Evolutionary conservation across 1,284 basidiomycete genomes (phyloP).

Genomic region (Heliocybe sulcata): DNA sequence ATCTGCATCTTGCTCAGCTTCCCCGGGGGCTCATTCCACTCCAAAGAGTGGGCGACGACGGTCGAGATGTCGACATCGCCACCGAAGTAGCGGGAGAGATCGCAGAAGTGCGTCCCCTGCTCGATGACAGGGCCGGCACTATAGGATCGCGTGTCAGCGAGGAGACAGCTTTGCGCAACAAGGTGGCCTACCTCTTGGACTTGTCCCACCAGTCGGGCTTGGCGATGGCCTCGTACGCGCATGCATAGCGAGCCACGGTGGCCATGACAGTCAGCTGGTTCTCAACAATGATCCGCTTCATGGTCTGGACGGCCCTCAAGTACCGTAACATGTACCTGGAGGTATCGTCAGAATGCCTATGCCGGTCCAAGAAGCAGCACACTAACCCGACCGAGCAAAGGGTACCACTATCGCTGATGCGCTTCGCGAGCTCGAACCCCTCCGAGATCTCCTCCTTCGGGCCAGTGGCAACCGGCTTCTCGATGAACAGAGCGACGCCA

Average conservation of each 20-base stretch:
- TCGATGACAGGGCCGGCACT: slow-evolving; percentile 91
- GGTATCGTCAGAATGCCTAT: slow-evolving; percentile 1
- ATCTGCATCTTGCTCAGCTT: slow-evolving; percentile 75
- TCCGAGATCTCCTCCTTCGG: slow-evolving; percentile 63
- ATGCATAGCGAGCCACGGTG: slow-evolving; percentile 92
- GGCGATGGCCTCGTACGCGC: slow-evolving; percentile 85
- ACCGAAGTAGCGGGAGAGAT: slow-evolving; percentile 95
- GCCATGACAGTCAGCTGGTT: slow-evolving; percentile 97
- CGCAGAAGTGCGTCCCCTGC: slow-evolving; percentile 92
- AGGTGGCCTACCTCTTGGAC: slow-evolving; percentile 59
- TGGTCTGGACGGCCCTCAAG: slow-evolving; percentile 92
- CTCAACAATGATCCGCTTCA: slow-evolving; percentile 95
- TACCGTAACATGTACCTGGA: slow-evolving; percentile 86
- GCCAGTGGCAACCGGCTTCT: slow-evolving; percentile 92
- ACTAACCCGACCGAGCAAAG: slow-evolving; percentile 86
- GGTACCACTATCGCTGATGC: slow-evolving; percentile 61
- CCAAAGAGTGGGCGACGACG: slow-evolving; percentile 82
- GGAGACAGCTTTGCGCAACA: neutral
- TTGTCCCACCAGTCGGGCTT: slow-evolving; percentile 99
- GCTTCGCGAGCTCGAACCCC: slow-evolving; percentile 59
- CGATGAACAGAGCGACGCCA: slow-evolving; percentile 86
- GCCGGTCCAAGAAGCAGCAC: slow-evolving; percentile 5
- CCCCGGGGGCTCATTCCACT: slow-evolving; percentile 90
- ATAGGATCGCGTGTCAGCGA: neutral
- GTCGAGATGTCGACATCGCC: slow-evolving; percentile 89